Evolutionary conservation across 2,329 filamentous ascomycete genomes (phyloP), one percentile per base, ranked within the genome.

Genomic region (Hymenoscyphus linearis): DNA sequence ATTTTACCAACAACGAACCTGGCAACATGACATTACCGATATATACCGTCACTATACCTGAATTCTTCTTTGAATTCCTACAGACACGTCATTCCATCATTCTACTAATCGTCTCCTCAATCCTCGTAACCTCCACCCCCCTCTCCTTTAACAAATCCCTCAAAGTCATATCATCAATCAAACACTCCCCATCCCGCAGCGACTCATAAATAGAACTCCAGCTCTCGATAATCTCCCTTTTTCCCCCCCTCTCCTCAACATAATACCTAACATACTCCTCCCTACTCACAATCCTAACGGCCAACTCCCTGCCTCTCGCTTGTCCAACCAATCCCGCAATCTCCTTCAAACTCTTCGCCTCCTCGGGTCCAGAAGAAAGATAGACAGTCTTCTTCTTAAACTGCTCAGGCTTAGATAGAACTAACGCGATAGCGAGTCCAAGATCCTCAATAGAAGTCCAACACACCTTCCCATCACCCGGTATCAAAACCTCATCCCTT

Each of bases 371-470:
- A 18, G 52, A 60, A 25, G 61, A 62, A 26, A 69, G 44, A 63
- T 67, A 64, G 7, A 69, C 58, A 18, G 60, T 68, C 58, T 62
- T 63, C 13, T 64, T 65, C 14, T 52, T 63, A 35, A 60, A 68
- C 50, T 60, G 60, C 35, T 60, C 64, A 12, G 25, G 13, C 25
- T n/a, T 50, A 3, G 4, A 26, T 9, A 58, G 59, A 52, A 70
- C 26, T 40, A 70, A 36, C 1, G 69, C 68, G 26, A 40, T 68
- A 9, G 55, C 65, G 6, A 68, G 25, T 10, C 68, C 69, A 18
- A 70, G 16, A 62, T 70, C 69, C 27, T n/a, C 31, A 54, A 71
- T 67, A n/a, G 56, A 35, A 2, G 66, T 68, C 69, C 67, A 70
- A 36, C 62, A 65, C 16, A 69, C 55, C 34, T 58, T 59, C 1